Evolutionary conservation across 169 alveolate species (phyloP), one percentile per base, ranked within the genome.

Genomic region (Eimeria acervulina): DNA sequence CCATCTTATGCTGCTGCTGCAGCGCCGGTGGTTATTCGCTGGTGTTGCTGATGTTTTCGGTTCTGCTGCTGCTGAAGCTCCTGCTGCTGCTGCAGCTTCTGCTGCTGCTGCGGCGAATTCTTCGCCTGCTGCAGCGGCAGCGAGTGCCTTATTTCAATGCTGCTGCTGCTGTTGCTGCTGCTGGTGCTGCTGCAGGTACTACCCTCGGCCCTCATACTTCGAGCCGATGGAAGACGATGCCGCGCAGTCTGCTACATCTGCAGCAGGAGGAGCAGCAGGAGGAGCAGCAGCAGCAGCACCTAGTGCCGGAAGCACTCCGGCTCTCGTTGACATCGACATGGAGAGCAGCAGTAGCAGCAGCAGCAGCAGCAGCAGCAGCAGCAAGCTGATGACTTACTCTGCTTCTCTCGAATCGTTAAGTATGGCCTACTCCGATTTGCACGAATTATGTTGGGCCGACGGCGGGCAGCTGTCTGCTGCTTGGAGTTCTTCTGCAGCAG

Each of bases 121-220:
- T n/a, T n/a, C n/a, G n/a, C n/a, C n/a, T n/a, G n/a, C n/a, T n/a
- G n/a, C n/a, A n/a, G n/a, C n/a, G n/a, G n/a, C n/a, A n/a, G n/a
- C n/a, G n/a, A n/a, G n/a, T n/a, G n/a, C n/a, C n/a, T n/a, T n/a
- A n/a, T n/a, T n/a, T n/a, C n/a, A n/a, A 51, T 51, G 59, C 59
- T 51, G 15, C 15, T 51, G 59, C 90, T 12, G 90, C 23, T 47
- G 90, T 40, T 81, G 72, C 90, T 81, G 90, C 90, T 85, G 93
- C 80, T 28, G 21, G 8, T 90, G 68, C 89, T 90, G 61, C 89
- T 63, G 72, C 95, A 94, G 96, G 40, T n/a, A 84, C 76, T 83
- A 68, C 59, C 55, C 63, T 31, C 55, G 94, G 51, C 95, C 95
- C 13, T 94, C 96, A 15, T 94, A 83, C 80, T 94, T 23, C 96